Percentiles rank a stretch among this genome's conserved stretches.
phyloP scores from a whole-genome alignment of 2,329 filamentous ascomycete species.

The Fragosphaeria purpurea region DNA sequence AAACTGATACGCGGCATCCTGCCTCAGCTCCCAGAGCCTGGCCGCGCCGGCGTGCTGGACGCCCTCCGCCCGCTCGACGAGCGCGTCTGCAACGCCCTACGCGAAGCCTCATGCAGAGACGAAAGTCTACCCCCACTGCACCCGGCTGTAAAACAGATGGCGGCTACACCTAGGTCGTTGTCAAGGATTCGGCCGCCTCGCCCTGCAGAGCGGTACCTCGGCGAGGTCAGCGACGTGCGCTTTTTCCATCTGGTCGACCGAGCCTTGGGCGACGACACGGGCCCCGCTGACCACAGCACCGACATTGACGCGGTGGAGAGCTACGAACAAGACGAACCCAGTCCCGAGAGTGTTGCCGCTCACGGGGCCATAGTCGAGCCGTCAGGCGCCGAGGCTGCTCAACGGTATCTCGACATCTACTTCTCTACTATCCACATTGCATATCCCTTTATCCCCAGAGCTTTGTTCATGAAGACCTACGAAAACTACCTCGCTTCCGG shows the following conservation, averaged over 20 bases:
- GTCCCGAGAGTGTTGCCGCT: background rate
- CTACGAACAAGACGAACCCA: slow-evolving; percentile 12
- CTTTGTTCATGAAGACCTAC: slow-evolving; percentile 12
- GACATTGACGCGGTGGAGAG: slow-evolving; percentile 14
- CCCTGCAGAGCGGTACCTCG: slow-evolving; percentile 21
- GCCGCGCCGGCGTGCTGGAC: background rate
- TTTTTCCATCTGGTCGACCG: slow-evolving; percentile 25
- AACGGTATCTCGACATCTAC: slow-evolving; percentile 15
- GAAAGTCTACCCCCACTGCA: background rate
- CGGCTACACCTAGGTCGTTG: background rate
- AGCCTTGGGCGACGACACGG: slow-evolving; percentile 10
- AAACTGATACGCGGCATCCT: background rate
- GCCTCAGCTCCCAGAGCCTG: background rate
- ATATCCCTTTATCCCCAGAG: slow-evolving; percentile 22
- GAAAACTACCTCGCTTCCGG: background rate
- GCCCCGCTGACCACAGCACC: background rate
- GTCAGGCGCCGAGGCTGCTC: slow-evolving; percentile 2
- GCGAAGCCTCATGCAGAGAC: background rate
- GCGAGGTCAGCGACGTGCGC: slow-evolving; percentile 27
- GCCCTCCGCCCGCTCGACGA: background rate
- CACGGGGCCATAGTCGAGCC: slow-evolving; percentile 1
- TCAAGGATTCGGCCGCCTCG: background rate
- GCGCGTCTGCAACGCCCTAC: background rate
- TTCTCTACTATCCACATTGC: slow-evolving; percentile 25
- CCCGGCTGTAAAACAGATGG: background rate